Percentiles rank a stretch among this genome's conserved stretches.
phyloP scores from a whole-genome alignment of 1,139 yeast genomes.

The Geotrichum phurueaensis region DNA sequence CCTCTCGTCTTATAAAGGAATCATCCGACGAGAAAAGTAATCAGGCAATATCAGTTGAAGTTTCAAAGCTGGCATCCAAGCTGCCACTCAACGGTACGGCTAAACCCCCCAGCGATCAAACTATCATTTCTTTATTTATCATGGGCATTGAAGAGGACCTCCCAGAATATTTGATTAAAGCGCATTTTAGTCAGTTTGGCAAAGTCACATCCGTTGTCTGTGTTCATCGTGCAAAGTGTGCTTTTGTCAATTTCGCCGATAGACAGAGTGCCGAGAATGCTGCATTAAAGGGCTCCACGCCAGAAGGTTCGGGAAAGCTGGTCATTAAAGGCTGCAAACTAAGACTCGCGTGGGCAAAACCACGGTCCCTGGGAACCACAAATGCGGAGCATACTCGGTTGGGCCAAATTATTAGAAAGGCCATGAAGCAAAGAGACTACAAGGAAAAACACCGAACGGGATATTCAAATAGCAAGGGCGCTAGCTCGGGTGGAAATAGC shows the following conservation, averaged over 20 bases:
- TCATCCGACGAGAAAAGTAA: neutral
- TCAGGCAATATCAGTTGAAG: conserved; percentile 37
- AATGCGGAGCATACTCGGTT: conserved; percentile 48
- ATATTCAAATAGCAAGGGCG: neutral
- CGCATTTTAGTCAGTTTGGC: conserved; percentile 44
- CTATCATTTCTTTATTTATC: conserved; percentile 54
- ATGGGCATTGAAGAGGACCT: conserved; percentile 64
- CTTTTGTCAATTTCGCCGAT: conserved; percentile 50
- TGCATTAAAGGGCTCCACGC: conserved; percentile 34
- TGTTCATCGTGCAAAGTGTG: conserved; percentile 61
- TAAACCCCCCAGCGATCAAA: conserved; percentile 39
- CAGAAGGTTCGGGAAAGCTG: conserved; percentile 34
- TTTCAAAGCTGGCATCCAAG: conserved; percentile 46
- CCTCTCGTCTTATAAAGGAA: conserved; percentile 2
- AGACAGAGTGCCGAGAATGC: conserved; percentile 52
- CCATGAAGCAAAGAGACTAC: conserved; percentile 45
- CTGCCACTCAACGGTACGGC: conserved; percentile 56
- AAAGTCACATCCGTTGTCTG: conserved; percentile 45
- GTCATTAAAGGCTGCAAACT: conserved; percentile 47
- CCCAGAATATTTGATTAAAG: conserved; percentile 56
- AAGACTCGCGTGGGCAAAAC: conserved; percentile 63
- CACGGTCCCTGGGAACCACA: conserved; percentile 44
- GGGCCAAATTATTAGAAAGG: conserved; percentile 51
- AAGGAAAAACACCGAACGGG: conserved; percentile 7
- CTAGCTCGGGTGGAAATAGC: neutral